Evolutionary conservation across 495 filamentous ascomycete genomes (phyloP).

Genomic region (Poronia punctata): DNA sequence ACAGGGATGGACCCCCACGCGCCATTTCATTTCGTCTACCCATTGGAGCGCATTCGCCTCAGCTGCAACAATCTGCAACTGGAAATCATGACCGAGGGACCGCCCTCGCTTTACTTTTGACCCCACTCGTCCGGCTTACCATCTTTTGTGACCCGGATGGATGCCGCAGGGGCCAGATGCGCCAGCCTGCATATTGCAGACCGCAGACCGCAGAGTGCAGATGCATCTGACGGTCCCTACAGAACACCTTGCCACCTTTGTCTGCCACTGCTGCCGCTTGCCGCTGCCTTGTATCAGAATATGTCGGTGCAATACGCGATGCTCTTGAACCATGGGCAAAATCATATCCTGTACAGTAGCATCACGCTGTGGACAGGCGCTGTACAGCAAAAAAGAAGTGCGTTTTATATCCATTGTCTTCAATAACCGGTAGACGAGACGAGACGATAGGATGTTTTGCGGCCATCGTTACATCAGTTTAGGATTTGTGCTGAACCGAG

Average conservation of each 20-base stretch:
- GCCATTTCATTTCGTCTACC: conserved; percentile 6
- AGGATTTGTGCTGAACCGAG: no score
- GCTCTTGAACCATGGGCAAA: no score
- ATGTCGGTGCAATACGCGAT: neutral
- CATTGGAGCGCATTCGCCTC: conserved; percentile 8
- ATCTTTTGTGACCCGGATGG: conserved; percentile 9
- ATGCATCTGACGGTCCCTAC: conserved; percentile 4
- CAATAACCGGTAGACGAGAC: conserved; percentile 10
- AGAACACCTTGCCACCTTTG: no score
- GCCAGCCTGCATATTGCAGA: no score
- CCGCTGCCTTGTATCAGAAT: neutral
- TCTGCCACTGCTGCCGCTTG: no score
- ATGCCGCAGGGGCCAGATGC: conserved; percentile 9
- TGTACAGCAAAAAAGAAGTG: no score
- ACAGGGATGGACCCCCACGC: conserved; percentile 9
- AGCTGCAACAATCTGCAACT: conserved; percentile 7
- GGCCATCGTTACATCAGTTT: no score
- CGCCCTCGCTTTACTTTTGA: conserved; percentile 7
- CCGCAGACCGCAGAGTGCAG: no score
- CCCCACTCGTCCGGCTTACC: conserved; percentile 8
- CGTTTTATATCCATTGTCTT: no score
- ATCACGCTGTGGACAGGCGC: no score
- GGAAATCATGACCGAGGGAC: conserved; percentile 8
- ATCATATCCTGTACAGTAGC: no score
- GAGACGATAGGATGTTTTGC: no score